Evolutionary conservation across 2,329 filamentous ascomycete genomes (phyloP), one percentile per base, ranked within the genome.

Genomic region (Cytospora leucostoma): DNA sequence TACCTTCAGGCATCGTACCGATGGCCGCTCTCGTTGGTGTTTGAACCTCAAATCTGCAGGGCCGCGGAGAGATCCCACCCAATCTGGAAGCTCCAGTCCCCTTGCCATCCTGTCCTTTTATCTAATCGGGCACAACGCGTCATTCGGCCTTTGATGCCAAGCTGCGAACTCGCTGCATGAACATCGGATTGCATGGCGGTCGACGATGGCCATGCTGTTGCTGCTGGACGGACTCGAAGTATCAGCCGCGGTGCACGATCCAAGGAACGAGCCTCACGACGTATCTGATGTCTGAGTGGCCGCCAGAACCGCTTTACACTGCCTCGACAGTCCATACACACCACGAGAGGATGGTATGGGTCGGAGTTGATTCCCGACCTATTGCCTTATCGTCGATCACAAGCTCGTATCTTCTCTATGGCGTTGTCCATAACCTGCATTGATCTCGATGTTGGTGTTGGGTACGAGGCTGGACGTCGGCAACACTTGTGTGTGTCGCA

Each of bases 1-100:
- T 66, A 66, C 62, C 62, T 62, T 27, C 13, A 50, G 53, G 44
- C 33, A 57, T 62, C 32, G 62, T 65, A 66, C 59, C 27, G 38
- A 34, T 40, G 37, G 50, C 49, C 51, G 19, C 38, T 51, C 38
- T 60, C 37, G 35, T 32, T 13, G 38, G 17, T 44, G 17, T n/a
- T 44, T 44, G 40, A 44, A 19, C 40, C n/a, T 44, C 40, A 11
- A 44, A 44, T 44, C 40, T 44, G 40, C 40, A 44, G 40, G 17
- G 40, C 40, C 40, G 40, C 40, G 40, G 40, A 44, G 38, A 55
- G 58, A 49, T 17, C 58, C 58, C 58, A 61, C 58, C 51, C 58
- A 61, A 61, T 61, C 58, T 61, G 40, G 13, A n/a, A 44, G 17
- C 40, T 44, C 10, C 17, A 44, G 19, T 17, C 17, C 27, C 27